Base-by-base conservation (phyloP, 1,284 basidiomycete species). In the Polyporus tsugae region DNA sequence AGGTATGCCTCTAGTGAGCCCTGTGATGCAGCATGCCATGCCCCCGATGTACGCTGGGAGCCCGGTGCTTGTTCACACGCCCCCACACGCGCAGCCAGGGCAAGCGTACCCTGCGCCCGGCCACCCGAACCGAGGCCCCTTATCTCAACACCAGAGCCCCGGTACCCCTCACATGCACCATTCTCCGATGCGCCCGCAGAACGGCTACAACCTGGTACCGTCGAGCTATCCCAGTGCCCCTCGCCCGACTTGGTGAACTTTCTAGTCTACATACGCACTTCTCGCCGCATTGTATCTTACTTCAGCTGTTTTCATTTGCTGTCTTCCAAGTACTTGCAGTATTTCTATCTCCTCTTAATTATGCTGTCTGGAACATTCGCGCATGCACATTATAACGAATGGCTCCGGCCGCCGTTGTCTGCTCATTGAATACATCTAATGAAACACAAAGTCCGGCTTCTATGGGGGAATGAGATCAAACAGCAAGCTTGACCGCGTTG, bases 401-500 rank as follows among this genome's bases (percentile, higher is more conserved):
- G 35, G 42, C 58, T 58, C 35, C 58, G 58, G 62, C 58, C 53
- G 42, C 60, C 44, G 67, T 70, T 68, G 42, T 62, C 60, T 67
- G 70, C 65, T 69, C 68, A 65, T 73, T 65, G 66, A 65, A 68
- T 73, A 71, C 68, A 70, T 73, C 66, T 73, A 73, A 29, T 62
- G 60, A 41, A 69, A 72, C 68, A 72, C 42, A 68, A 53, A 53
- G 57, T 49, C 64, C 64, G 67, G 58, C 60, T 62, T 74, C 73
- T 75, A 77, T 49, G 69, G 66, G 57, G 57, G 35, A 38, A 25
- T 39, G n/a, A 36, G 38, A 53, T 72, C 61, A 72, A n/a, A 69
- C 62, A 36, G 88, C 92, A 77, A 94, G 81, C 82, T 93, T 84
- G 67, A 95, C 95, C 63, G 96, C 95, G 77, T 91, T 89, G 79